These are phyloP conservation scores for Kappamyces sp. DNA, from an alignment of 192 early-diverging fungal genomes.

Conservation along the genomic window DNA sequence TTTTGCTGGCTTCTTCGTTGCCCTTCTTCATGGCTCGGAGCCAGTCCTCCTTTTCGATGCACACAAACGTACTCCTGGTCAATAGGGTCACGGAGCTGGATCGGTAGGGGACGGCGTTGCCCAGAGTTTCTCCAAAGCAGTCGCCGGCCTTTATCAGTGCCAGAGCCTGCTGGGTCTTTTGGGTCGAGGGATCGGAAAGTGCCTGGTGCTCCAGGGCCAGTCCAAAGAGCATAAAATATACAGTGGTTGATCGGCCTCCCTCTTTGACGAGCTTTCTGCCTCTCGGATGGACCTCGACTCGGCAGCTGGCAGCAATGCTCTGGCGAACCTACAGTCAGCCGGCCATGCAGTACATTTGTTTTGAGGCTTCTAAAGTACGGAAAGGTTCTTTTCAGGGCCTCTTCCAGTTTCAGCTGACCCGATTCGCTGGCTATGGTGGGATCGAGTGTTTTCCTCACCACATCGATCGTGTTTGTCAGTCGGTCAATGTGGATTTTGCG, in stretches of 20 bases:
- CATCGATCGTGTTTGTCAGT: conserved; percentile 1
- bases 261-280: conserved; percentile 6
- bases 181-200: not conserved
- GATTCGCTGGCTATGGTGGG: not conserved
- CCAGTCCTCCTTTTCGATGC: conserved; percentile 8
- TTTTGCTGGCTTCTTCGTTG: conserved; percentile 4
- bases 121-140: conserved; percentile 4
- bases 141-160: conserved; percentile 6
- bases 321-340: conserved; percentile 4
- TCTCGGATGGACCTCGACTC: conserved; percentile 1
- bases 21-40: conserved; percentile 3
- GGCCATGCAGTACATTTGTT: not conserved
- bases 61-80: not conserved
- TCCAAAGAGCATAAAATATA: conserved; percentile 6
- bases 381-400: not conserved
- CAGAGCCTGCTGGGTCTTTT: not conserved
- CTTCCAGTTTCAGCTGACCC: not conserved
- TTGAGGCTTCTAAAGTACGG: no score
- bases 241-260: not conserved
- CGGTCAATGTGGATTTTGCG: not conserved
- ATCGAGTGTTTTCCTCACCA: conserved; percentile 1
- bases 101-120: conserved; percentile 4
- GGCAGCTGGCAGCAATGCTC: not conserved
- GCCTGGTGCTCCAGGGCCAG: conserved; percentile 3
- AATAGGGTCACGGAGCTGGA: conserved; percentile 1